These are phyloP conservation scores for Ceratocystis alfenasii DNA, from an alignment of 2,329 filamentous ascomycete species.

Conservation along the genomic window DNA sequence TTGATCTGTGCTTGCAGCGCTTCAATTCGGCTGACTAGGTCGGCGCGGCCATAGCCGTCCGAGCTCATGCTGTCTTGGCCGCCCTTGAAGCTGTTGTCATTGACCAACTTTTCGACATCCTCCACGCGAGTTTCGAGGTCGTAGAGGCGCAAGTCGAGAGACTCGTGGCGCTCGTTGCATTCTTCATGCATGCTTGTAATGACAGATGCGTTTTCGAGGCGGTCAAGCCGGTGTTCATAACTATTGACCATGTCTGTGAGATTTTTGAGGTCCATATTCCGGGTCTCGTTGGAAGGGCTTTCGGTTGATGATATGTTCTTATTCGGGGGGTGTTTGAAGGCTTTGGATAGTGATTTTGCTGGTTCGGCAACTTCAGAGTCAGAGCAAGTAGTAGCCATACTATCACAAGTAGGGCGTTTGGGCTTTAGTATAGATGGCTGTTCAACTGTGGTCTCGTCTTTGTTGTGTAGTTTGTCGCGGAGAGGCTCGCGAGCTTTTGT, in stretches of 20 bases:
- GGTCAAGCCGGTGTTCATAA: constrained; percentile 54
- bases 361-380: constrained; percentile 21
- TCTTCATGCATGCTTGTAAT: constrained; percentile 51
- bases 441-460: neutral
- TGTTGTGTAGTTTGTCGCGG: constrained; percentile 25
- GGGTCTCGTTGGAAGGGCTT: neutral
- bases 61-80: constrained; percentile 32
- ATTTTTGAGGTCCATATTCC: constrained; percentile 34
- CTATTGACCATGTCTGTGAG: constrained; percentile 43
- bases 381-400: constrained; percentile 24
- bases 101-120: constrained; percentile 39
- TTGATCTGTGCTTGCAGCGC: constrained; percentile 39
- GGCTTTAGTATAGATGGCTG: neutral
- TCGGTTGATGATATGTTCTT: neutral
- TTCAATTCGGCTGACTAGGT: constrained; percentile 41
- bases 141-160: constrained; percentile 52
- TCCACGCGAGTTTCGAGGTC: constrained; percentile 56
- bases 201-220: constrained; percentile 59
- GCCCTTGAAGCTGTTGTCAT: constrained; percentile 34
- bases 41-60: constrained; percentile 34
- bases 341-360: neutral
- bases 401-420: constrained; percentile 12
- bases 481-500: constrained; percentile 29
- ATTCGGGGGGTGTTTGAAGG: neutral
- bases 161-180: constrained; percentile 54